Evolutionary conservation across 2,329 filamentous ascomycete genomes (phyloP).

Genomic region (Helotiales sp.): DNA sequence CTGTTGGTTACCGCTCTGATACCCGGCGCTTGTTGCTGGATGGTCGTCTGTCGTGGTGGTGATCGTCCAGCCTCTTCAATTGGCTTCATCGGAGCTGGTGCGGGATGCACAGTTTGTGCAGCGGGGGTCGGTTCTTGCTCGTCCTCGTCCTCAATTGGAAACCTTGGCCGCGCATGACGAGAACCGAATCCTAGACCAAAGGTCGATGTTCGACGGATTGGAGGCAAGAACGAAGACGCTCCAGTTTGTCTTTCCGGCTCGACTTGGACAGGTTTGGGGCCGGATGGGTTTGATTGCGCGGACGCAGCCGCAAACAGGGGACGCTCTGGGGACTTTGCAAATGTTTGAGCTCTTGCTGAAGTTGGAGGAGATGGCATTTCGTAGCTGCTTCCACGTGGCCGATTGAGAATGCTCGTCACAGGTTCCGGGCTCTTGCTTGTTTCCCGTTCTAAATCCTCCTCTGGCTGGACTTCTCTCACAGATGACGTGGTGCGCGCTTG

Average conservation of each 20-base stretch:
- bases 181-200: slow-evolving; percentile 46
- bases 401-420: slow-evolving; percentile 20
- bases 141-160: slow-evolving; percentile 31
- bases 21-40: not conserved
- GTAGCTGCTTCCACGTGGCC: slow-evolving; percentile 23
- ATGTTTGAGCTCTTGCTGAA: not conserved
- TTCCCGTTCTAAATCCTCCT: not conserved
- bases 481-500: not conserved
- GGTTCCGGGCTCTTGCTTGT: not conserved
- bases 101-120: not conserved
- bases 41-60: not conserved
- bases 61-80: not conserved
- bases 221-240: slow-evolving; percentile 50
- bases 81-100: not conserved
- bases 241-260: slow-evolving; percentile 12
- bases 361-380: slow-evolving; percentile 7
- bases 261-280: not conserved
- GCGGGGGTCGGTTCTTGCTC: slow-evolving; percentile 3
- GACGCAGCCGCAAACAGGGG: not conserved
- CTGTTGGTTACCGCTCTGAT: not conserved
- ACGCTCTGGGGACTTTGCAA: not conserved
- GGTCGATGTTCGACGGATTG: slow-evolving; percentile 57
- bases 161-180: slow-evolving; percentile 30
- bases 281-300: not conserved
- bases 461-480: not conserved